Conservation (phyloP, 106 monocot genomes). For the Triglochin maritima region DNA sequence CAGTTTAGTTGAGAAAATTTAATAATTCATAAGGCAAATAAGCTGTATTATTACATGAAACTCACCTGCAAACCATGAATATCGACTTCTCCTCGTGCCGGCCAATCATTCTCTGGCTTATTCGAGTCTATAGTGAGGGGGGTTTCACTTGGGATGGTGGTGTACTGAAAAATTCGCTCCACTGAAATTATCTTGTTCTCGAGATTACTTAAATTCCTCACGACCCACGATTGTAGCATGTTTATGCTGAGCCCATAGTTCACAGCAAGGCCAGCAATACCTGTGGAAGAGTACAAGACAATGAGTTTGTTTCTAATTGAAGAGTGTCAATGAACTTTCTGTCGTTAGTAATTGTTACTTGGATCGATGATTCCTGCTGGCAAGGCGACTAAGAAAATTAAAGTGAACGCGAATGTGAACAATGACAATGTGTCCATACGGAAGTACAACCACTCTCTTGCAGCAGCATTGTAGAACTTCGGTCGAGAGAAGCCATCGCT, state of each 20-base stretch:
- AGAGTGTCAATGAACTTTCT: too few species aligned
- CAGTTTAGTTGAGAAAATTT: neutral
- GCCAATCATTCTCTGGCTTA: constrained; percentile 44
- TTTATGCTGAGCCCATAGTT: constrained; percentile 83
- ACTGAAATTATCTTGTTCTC: constrained; percentile 81
- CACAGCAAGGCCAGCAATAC: constrained; percentile 37
- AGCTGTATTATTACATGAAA: neutral
- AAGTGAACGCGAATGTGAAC: constrained; percentile 56
- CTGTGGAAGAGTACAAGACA: neutral
- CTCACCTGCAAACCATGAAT: constrained; percentile 52
- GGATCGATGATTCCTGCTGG: constrained; percentile 62
- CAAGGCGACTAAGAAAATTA: constrained; percentile 46
- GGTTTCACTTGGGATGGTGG: constrained; percentile 59
- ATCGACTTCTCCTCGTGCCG: constrained; percentile 44
- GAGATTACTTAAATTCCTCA: constrained; percentile 64
- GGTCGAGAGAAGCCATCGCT: constrained; percentile 48
- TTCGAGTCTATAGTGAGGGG: constrained; percentile 42
- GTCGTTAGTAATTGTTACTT: constrained; percentile 13
- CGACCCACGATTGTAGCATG: constrained; percentile 49
- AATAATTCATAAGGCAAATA: too few species aligned
- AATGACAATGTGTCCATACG: constrained; percentile 56
- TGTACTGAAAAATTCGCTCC: constrained; percentile 83
- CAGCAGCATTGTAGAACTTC: constrained; percentile 46
- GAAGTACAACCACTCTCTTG: constrained; percentile 62
- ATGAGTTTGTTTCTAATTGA: too few species aligned